A percentile compares a stretch with the other conserved stretches of the same genome.
phyloP scores from a whole-genome alignment of 352 stramenopile genomes.

The Phytophthora fragariaefolia region DNA sequence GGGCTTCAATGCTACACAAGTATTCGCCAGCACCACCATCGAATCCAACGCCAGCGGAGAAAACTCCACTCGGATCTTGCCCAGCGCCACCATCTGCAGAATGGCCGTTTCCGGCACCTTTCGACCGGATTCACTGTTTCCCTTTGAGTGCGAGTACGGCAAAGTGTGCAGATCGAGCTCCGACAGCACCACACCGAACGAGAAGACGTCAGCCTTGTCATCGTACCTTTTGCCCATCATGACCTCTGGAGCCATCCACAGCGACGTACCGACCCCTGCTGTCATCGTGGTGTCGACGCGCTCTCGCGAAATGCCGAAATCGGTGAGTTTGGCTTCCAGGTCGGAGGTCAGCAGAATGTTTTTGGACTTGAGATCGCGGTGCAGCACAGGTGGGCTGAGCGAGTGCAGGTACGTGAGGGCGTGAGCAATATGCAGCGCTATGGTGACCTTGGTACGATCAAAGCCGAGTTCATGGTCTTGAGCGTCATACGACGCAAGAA shows the following conservation, averaged over 20 bases:
- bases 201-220: slow-evolving; percentile 18
- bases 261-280: slow-evolving; percentile 40
- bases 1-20: slow-evolving; percentile 37
- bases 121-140: slow-evolving; percentile 7
- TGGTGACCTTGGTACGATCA: slow-evolving; percentile 47
- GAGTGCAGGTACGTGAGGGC: slow-evolving; percentile 54
- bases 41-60: slow-evolving; percentile 22
- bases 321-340: slow-evolving; percentile 47
- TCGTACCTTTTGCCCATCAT: slow-evolving; percentile 31
- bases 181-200: slow-evolving; percentile 23
- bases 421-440: slow-evolving; percentile 47
- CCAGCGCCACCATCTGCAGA: slow-evolving; percentile 42
- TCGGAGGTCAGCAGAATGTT: slow-evolving; percentile 39
- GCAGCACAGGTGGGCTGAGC: slow-evolving; percentile 28
- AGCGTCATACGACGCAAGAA: slow-evolving; percentile 37
- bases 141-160: slow-evolving; percentile 31
- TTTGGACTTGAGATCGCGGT: slow-evolving; percentile 55
- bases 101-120: slow-evolving; percentile 21
- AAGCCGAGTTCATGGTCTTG: slow-evolving; percentile 24
- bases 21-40: slow-evolving; percentile 30
- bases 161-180: slow-evolving; percentile 33
- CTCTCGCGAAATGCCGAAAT: slow-evolving; percentile 48
- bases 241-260: slow-evolving; percentile 42
- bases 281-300: slow-evolving; percentile 45
- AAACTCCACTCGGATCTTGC: slow-evolving; percentile 45